Percentiles rank a stretch among this genome's conserved stretches.
Evolutionary conservation across 2,329 filamentous ascomycete genomes (phyloP).

Genomic region (Leptographium procerum): DNA sequence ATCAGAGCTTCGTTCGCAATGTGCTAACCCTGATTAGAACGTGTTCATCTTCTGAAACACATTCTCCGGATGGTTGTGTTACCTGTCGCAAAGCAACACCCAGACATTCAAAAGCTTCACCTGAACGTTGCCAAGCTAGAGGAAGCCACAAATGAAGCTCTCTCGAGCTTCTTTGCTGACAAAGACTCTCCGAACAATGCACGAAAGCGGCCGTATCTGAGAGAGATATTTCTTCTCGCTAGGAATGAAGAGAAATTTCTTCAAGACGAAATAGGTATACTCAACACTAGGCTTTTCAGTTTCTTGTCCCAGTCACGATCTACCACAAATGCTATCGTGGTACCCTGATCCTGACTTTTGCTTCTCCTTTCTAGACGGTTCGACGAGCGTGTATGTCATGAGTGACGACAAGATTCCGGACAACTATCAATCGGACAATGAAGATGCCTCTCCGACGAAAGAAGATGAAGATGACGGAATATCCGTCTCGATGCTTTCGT

Average conservation of each 20-base stretch:
- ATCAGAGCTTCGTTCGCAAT: no score
- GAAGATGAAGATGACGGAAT: conserved; percentile 30
- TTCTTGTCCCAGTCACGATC: no score
- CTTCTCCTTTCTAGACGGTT: conserved; percentile 27
- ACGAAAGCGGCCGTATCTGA: conserved; percentile 43
- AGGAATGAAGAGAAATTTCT: conserved; percentile 43
- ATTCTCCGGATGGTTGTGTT: conserved; percentile 47
- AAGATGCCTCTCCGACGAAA: conserved; percentile 26
- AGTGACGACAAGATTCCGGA: conserved; percentile 40
- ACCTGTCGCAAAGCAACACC: conserved; percentile 36
- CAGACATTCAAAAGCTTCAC: conserved; percentile 39
- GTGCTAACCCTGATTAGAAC: conserved; percentile 30
- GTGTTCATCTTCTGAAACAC: conserved; percentile 46
- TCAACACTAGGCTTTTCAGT: no score
- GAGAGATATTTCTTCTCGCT: conserved; percentile 52
- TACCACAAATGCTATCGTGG: neutral
- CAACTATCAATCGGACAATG: conserved; percentile 35
- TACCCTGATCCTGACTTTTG: neutral
- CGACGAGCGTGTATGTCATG: conserved; percentile 37
- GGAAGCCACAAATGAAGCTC: conserved; percentile 44
- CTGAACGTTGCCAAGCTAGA: conserved; percentile 46
- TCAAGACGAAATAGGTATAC: conserved; percentile 44
- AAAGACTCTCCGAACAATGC: conserved; percentile 40
- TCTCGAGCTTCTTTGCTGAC: conserved; percentile 47
- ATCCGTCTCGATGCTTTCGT: conserved; percentile 23